Conservation (phyloP, 78 protist genomes). For the slime mould (Dictyostelium discoideum) region dicty_2.7 NC_007089.4:463001-463500, state of each 20-base stretch:
- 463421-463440: conserved; percentile 72
- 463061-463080: not conserved
- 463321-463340: too few relatives aligned
- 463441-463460: conserved; percentile 56
- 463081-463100: conserved; percentile 63
- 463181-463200: not conserved
- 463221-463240: conserved; percentile 1
- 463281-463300: not conserved
- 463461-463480: conserved; percentile 56
- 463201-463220: conserved; percentile 9
- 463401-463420: conserved; percentile 63
- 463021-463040: too few relatives aligned
- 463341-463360: conserved; percentile 40
- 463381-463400: conserved; percentile 51
- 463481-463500: conserved; percentile 52
- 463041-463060: not conserved
- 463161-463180: conserved; percentile 57
- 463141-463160: conserved; percentile 44
- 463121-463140: conserved; percentile 46
- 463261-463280: not conserved
- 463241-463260: conserved; percentile 39
- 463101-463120: conserved; percentile 73
- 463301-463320: not conserved
- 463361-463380: conserved; percentile 66
- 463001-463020: too few relatives aligned